Evolutionary conservation across 1,139 yeast genomes (phyloP).

Genomic region (Pichiaceae sp.): DNA sequence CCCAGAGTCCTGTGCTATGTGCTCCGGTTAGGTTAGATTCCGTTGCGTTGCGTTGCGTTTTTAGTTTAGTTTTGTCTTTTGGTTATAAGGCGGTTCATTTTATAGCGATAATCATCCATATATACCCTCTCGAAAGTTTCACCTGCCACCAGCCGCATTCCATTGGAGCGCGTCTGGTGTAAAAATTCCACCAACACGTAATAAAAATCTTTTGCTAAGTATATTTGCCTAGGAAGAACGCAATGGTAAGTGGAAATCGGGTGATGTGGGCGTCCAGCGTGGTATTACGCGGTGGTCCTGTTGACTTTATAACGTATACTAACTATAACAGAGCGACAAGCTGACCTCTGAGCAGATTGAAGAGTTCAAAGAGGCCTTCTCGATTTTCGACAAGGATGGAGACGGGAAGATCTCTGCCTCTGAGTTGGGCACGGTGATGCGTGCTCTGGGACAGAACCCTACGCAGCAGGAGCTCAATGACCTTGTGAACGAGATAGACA

Average conservation of each 20-base stretch:
- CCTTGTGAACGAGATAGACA: slow-evolving; percentile 94
- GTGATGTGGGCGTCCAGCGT: too few relatives aligned
- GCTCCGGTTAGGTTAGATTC: slow-evolving; percentile 63
- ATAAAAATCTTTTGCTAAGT: too few relatives aligned
- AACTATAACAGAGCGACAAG: slow-evolving; percentile 24
- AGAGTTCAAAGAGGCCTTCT: slow-evolving; percentile 95
- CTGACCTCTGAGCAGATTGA: slow-evolving; percentile 93
- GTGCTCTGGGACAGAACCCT: slow-evolving; percentile 95
- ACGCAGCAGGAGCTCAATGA: slow-evolving; percentile 93
- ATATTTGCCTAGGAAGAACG: too few relatives aligned
- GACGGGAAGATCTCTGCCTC: slow-evolving; percentile 94
- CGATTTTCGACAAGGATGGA: slow-evolving; percentile 90
- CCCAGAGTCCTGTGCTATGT: slow-evolving; percentile 98
- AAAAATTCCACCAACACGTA: too few relatives aligned
- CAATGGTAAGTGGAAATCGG: too few relatives aligned
- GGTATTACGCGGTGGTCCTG: too few relatives aligned
- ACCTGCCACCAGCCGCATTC: too few relatives aligned
- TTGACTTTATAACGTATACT: too few relatives aligned
- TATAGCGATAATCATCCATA: not conserved
- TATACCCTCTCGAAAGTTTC: too few relatives aligned
- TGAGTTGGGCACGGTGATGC: slow-evolving; percentile 96
- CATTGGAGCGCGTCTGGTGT: too few relatives aligned
- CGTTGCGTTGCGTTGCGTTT: slow-evolving; percentile 2
- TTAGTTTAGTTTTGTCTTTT: slow-evolving; percentile 1
- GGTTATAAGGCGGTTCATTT: not conserved